Evolutionary conservation across 192 early-diverging fungal species (phyloP).

Genomic region (Cetraspora pellucida): DNA sequence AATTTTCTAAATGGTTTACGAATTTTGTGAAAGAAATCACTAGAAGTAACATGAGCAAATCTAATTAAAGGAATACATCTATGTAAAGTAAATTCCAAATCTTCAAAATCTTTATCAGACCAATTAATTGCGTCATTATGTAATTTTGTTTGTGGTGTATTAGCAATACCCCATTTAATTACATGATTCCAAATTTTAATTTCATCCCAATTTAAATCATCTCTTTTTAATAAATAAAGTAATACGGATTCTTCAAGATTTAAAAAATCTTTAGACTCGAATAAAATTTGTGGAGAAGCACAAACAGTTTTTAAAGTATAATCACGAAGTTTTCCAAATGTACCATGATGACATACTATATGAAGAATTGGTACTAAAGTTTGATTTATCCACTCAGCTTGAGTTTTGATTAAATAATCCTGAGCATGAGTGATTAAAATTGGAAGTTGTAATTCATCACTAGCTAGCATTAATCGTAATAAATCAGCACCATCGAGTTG

Average conservation of each 20-base stretch:
- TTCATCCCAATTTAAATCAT: slow-evolving; percentile 24
- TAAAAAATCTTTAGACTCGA: slow-evolving; percentile 2
- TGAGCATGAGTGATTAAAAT: slow-evolving; percentile 9
- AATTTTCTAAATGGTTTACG: neutral
- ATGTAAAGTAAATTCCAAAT: neutral
- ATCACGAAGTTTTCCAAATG: neutral
- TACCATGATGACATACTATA: neutral
- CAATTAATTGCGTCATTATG: neutral
- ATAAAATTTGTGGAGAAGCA: neutral
- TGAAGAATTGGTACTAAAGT: neutral
- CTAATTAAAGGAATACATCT: slow-evolving; percentile 19
- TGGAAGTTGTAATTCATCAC: neutral
- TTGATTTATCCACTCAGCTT: slow-evolving; percentile 2
- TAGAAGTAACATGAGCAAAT: slow-evolving; percentile 6
- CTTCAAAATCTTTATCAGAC: slow-evolving; percentile 3
- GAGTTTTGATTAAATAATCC: neutral
- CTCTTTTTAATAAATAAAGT: neutral
- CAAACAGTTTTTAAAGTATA: neutral
- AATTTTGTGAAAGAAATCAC: slow-evolving; percentile 8
- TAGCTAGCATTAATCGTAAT: neutral
- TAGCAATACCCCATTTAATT: slow-evolving; percentile 25
- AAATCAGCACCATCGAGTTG: neutral
- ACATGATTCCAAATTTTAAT: slow-evolving; percentile 23
- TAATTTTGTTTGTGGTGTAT: neutral
- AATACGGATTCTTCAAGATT: neutral